Base-by-base conservation (phyloP, 176 grass and related monocot species). In the Oryza australiensis region DNA sequence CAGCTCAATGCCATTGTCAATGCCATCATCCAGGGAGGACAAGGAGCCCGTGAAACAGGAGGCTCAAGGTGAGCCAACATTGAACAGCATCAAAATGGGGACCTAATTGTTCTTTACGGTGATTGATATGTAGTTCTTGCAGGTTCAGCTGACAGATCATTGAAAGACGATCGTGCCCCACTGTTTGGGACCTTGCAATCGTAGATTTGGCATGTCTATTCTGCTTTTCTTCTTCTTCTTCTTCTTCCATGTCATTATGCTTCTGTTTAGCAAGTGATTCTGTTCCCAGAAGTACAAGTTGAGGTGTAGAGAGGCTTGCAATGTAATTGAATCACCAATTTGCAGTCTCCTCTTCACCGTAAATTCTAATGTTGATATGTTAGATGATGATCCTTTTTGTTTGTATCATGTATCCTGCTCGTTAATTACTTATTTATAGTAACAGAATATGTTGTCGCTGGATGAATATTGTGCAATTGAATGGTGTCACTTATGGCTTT, bases 111-210 rank as follows among this genome's bases (percentile, higher is more conserved):
- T 73, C 73, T 37, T 12, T 67, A n/a, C 3, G 66, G 13, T 90
- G 48, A 81, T 62, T 32, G 28, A 5, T 49, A 30, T 78, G 9
- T 14, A 2, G 38, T 68, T 74, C 68, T 64, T 79, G 74, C 88
- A 90, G 83, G 40, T 75, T 45, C 82, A 24, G 51, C 29, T 1
- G 63, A 75, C 42, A 75, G 3, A 49, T 16, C 26, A 14, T 15
- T 23, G 5, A 76, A 69, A 64, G 87, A 89, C 3, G 73, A 90
- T 77, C 68, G 9, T 0, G 15, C 49, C 5, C 11, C 12, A 13
- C 62, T 90, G 24, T 86, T 86, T 16, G 88, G 88, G 48, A 45
- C 78, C 5, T 86, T 82, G 88, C 73, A 78, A 57, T 82, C 73
- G 5, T 90, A 73, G 73, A 73, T 42, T 38, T 34, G 14, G 32